A percentile compares a stretch with the other conserved stretches of the same genome.
phyloP scores from a whole-genome alignment of 116 monocot genomes.

The Dioscorea cayenensis region DNA sequence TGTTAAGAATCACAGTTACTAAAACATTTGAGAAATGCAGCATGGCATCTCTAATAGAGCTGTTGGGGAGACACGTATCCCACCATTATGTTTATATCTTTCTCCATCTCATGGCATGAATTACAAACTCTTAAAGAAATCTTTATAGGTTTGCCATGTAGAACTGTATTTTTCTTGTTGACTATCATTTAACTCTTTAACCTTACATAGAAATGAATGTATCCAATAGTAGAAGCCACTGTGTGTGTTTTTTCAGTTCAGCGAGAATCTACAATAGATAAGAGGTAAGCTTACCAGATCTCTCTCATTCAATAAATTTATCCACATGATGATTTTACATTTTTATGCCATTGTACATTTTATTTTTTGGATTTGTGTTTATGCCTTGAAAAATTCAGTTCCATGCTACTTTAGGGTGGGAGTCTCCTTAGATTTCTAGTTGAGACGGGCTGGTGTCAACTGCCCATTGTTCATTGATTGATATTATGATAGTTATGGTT shows the following conservation, averaged over 20 bases:
- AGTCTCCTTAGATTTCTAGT: too few relatives aligned
- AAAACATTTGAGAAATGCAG: conserved; percentile 34
- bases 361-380: too few relatives aligned
- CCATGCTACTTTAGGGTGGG: too few relatives aligned
- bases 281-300: conserved; percentile 26
- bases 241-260: conserved; percentile 67
- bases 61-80: conserved; percentile 88
- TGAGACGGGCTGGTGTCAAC: too few relatives aligned
- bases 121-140: background rate
- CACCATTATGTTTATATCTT: background rate
- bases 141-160: background rate
- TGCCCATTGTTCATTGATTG: too few relatives aligned
- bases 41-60: conserved; percentile 76
- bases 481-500: too few relatives aligned
- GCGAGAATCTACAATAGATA: conserved; percentile 32
- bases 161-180: too few relatives aligned
- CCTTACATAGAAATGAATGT: conserved; percentile 67
- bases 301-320: background rate
- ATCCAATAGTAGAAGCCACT: conserved; percentile 88
- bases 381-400: too few relatives aligned
- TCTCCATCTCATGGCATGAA: background rate
- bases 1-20: background rate
- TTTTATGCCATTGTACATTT: background rate
- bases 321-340: background rate
- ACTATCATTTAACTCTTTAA: background rate